These are phyloP conservation scores for Debaryomyces prosopidis DNA, from an alignment of 805 yeast genomes.

Conservation along the genomic window DNA sequence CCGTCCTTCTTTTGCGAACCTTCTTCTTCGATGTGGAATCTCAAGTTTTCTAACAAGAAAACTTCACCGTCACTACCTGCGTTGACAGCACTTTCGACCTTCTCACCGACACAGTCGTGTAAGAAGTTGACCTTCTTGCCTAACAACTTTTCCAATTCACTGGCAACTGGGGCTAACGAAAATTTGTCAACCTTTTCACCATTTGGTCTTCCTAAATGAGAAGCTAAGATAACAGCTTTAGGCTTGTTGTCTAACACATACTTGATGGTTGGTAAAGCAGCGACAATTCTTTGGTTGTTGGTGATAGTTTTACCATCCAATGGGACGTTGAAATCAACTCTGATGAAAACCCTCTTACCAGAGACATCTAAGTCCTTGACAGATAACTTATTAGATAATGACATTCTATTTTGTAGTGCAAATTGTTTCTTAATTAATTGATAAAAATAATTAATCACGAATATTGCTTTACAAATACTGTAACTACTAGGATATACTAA, in stretches of 20 bases:
- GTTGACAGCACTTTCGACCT: conserved; percentile 79
- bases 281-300: conserved; percentile 99
- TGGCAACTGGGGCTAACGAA: conserved; percentile 91
- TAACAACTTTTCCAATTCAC: conserved; percentile 80
- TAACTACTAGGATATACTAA: neutral
- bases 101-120: conserved; percentile 88
- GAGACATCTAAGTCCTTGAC: conserved; percentile 86
- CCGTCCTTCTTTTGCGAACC: conserved; percentile 92
- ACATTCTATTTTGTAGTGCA: conserved; percentile 53
- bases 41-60: conserved; percentile 91
- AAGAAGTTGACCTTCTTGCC: conserved; percentile 74
- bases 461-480: neutral
- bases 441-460: conserved; percentile 4
- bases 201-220: conserved; percentile 99
- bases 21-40: conserved; percentile 98
- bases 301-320: conserved; percentile 96
- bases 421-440: conserved; percentile 2
- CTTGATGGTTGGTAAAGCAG: conserved; percentile 97
- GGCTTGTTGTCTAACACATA: conserved; percentile 92
- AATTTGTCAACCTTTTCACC: conserved; percentile 85
- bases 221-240: conserved; percentile 87
- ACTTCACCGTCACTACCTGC: conserved; percentile 77
- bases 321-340: conserved; percentile 96
- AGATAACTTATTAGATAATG: conserved; percentile 88
- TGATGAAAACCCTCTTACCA: conserved; percentile 95